phyloP scores from a whole-genome alignment of 352 stramenopile species.

The Aphanomyces astaci region DNA sequence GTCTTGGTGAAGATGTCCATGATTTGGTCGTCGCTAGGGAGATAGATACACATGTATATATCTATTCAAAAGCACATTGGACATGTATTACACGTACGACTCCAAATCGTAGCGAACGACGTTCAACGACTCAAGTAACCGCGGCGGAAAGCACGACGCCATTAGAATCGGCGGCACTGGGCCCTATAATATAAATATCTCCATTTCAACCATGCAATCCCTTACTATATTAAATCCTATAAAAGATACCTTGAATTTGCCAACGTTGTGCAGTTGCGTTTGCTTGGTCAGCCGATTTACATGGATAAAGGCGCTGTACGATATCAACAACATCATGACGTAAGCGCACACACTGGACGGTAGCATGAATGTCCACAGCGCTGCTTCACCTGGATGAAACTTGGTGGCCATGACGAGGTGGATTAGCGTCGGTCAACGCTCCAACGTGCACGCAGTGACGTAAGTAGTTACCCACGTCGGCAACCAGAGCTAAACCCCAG shows the following conservation, averaged over 20 bases:
- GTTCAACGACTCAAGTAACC: neutral
- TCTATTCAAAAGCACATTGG: too few relatives aligned
- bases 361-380: too few relatives aligned
- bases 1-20: constrained; percentile 4
- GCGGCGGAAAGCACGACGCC: neutral
- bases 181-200: neutral
- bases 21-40: neutral
- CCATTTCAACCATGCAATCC: neutral
- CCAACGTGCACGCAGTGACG: neutral
- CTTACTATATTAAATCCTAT: neutral
- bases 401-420: too few relatives aligned
- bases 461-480: neutral
- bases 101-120: neutral
- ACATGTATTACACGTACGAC: neutral
- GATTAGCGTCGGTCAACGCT: too few relatives aligned
- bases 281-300: neutral
- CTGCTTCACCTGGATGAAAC: too few relatives aligned
- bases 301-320: constrained; percentile 3
- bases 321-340: too few relatives aligned
- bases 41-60: too few relatives aligned
- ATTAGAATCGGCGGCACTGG: neutral
- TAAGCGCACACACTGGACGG: too few relatives aligned
- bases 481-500: neutral
- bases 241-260: neutral
- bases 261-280: constrained; percentile 4